phyloP scores from a whole-genome alignment of 2,329 filamentous ascomycete species.

The Thermochaetoides dissita region DNA sequence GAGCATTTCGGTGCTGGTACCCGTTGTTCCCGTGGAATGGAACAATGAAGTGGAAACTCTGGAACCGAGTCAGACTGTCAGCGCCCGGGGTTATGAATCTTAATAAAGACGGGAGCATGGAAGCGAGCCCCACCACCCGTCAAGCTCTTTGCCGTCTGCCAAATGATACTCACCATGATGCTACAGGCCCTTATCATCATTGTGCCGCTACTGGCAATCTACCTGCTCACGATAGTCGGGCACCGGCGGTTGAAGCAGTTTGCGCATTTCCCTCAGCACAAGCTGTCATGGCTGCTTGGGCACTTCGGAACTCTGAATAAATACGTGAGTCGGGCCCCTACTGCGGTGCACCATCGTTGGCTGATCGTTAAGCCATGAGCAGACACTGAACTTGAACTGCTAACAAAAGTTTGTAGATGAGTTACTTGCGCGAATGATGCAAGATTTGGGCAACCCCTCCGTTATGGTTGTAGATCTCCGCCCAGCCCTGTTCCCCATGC shows the following conservation, averaged over 20 bases:
- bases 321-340: constrained; percentile 1
- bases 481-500: constrained; percentile 21
- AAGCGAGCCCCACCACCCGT: neutral
- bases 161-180: neutral
- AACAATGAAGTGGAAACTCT: too few species aligned
- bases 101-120: too few species aligned
- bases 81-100: too few species aligned
- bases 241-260: constrained; percentile 15
- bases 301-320: constrained; percentile 13
- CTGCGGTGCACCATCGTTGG: constrained; percentile 10
- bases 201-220: constrained; percentile 6
- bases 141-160: neutral
- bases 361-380: neutral
- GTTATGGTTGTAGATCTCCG: constrained; percentile 22
- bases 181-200: constrained; percentile 1
- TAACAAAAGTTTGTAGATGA: constrained; percentile 11
- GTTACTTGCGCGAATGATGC: constrained; percentile 17
- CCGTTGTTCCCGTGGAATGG: too few species aligned
- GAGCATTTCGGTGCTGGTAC: too few species aligned
- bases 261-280: constrained; percentile 13
- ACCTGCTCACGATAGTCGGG: constrained; percentile 7
- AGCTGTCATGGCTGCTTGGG: constrained; percentile 14
- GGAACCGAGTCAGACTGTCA: too few species aligned
- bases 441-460: constrained; percentile 20
- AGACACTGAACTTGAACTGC: neutral